phyloP scores from a whole-genome alignment of 1,284 basidiomycete species.

The Porodaedalea pini region DNA sequence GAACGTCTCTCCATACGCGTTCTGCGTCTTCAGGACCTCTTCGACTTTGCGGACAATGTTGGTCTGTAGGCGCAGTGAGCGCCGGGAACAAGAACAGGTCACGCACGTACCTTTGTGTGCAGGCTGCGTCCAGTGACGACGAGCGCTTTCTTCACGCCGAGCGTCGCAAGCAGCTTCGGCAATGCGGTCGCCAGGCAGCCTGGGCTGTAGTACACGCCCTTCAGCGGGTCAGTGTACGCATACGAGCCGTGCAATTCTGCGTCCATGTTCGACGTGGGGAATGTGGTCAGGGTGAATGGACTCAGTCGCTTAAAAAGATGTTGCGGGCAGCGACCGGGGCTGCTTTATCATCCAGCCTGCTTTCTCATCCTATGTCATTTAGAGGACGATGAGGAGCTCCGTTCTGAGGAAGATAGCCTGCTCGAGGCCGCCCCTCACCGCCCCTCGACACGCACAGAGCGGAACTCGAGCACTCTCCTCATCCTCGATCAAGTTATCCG shows the following conservation, averaged over 20 bases:
- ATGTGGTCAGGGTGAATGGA: too few species aligned
- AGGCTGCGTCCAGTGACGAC: slow-evolving; percentile 71
- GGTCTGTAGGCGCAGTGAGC: slow-evolving; percentile 43
- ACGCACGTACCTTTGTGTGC: slow-evolving; percentile 49
- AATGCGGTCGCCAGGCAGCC: slow-evolving; percentile 58
- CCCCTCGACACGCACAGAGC: not conserved
- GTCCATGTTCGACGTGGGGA: too few species aligned
- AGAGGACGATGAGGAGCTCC: too few species aligned
- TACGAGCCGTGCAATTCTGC: slow-evolving; percentile 46
- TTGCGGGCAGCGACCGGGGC: too few species aligned
- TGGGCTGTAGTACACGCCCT: slow-evolving; percentile 65
- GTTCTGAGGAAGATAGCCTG: too few species aligned
- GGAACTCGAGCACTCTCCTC: slow-evolving; percentile 5
- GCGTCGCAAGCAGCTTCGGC: slow-evolving; percentile 51
- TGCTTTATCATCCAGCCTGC: too few species aligned
- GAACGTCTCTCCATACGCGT: slow-evolving; percentile 65
- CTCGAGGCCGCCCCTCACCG: not conserved
- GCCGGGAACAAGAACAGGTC: not conserved
- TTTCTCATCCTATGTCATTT: too few species aligned
- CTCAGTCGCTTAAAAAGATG: too few species aligned
- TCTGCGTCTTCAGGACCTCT: slow-evolving; percentile 48
- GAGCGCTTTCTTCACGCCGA: slow-evolving; percentile 60
- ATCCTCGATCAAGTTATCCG: not conserved
- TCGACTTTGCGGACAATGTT: slow-evolving; percentile 61
- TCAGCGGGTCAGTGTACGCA: slow-evolving; percentile 59